phyloP scores from a whole-genome alignment of 768 basidiomycete species.

The Amanita muscaria region DNA sequence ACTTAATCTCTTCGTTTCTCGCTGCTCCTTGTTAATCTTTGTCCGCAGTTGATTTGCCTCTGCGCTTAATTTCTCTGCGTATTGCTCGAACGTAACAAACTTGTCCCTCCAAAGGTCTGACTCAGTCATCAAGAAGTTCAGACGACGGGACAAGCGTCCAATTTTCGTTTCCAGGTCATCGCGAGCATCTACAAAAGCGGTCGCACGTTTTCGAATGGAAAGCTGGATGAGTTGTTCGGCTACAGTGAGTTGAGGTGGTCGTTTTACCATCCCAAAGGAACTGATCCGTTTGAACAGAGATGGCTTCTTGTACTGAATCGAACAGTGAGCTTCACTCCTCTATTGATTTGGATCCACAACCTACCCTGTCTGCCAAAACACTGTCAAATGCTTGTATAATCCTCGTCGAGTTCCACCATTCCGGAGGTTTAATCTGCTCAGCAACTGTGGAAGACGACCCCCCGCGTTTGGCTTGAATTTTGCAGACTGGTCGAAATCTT shows the following conservation, averaged over 20 bases:
- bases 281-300: conserved; percentile 80
- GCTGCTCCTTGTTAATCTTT: conserved; percentile 88
- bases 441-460: conserved; percentile 75
- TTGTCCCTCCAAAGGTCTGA: conserved; percentile 88
- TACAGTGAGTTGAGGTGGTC: conserved; percentile 60
- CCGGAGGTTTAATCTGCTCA: conserved; percentile 82
- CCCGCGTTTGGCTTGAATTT: conserved; percentile 79
- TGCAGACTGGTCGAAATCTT: conserved; percentile 83
- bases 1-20: conserved; percentile 79
- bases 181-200: conserved; percentile 87
- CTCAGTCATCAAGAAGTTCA: conserved; percentile 91
- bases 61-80: conserved; percentile 81
- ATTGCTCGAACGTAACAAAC: conserved; percentile 89
- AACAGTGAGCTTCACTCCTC: neutral
- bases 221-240: conserved; percentile 83
- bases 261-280: conserved; percentile 61
- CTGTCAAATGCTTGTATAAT: conserved; percentile 87
- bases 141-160: conserved; percentile 71
- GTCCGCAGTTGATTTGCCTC: conserved; percentile 79
- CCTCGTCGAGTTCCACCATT: conserved; percentile 91
- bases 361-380: conserved; percentile 77
- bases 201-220: conserved; percentile 90
- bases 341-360: conserved; percentile 2
- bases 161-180: conserved; percentile 94
- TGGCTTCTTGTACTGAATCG: conserved; percentile 74